phyloP scores from a whole-genome alignment of 352 stramenopile species.

The Pythium brassicae region DNA sequence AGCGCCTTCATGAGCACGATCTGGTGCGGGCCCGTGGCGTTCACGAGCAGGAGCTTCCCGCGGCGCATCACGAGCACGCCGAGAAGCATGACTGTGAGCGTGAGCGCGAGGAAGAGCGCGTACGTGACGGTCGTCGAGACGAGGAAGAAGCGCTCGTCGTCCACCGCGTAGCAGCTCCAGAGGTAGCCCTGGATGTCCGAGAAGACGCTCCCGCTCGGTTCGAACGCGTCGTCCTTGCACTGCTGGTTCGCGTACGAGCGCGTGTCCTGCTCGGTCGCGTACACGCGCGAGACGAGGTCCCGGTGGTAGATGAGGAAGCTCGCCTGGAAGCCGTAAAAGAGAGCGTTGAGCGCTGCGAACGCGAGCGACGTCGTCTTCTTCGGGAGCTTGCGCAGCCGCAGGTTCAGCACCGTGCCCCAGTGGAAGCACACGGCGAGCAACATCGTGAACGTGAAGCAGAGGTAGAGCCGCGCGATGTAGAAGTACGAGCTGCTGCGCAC shows the following conservation, averaged over 20 bases:
- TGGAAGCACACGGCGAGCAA: constrained; percentile 85
- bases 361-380: constrained; percentile 59
- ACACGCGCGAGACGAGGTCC: constrained; percentile 66
- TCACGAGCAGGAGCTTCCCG: constrained; percentile 68
- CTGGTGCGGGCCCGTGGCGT: constrained; percentile 65
- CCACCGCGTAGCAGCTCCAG: constrained; percentile 71
- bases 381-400: constrained; percentile 69
- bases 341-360: constrained; percentile 65
- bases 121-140: constrained; percentile 77
- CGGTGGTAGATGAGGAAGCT: constrained; percentile 64
- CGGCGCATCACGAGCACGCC: constrained; percentile 85
- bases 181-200: constrained; percentile 85
- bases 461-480: constrained; percentile 71
- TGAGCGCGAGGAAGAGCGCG: constrained; percentile 72
- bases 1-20: constrained; percentile 82
- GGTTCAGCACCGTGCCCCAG: constrained; percentile 80
- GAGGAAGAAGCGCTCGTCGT: constrained; percentile 75
- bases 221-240: constrained; percentile 53
- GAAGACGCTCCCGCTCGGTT: constrained; percentile 65
- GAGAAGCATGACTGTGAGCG: constrained; percentile 74
- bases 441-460: constrained; percentile 89
- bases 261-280: constrained; percentile 60
- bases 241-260: constrained; percentile 75
- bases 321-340: constrained; percentile 82
- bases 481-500: constrained; percentile 67